Evolutionary conservation across 768 basidiomycete genomes (phyloP).

Genomic region (Tulasnella sp.): DNA sequence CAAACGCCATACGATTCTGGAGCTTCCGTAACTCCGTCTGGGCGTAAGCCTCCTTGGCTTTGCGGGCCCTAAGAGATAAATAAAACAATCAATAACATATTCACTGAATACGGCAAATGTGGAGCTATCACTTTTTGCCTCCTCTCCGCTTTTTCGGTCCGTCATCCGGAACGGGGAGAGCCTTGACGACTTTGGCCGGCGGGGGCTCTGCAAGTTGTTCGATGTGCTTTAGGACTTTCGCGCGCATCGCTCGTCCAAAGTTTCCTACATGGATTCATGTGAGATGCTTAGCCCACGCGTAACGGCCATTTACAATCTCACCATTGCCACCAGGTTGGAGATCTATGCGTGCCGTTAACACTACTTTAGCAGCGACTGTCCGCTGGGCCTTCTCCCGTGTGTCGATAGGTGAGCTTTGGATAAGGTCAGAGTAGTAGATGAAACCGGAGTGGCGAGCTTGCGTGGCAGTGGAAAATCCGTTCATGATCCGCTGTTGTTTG

Average conservation of each 20-base stretch:
- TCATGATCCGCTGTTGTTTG: conserved; percentile 82
- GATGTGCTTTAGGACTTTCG: conserved; percentile 87
- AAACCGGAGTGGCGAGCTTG: conserved; percentile 93
- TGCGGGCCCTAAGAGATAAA: conserved; percentile 57
- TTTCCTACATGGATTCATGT: conserved; percentile 49
- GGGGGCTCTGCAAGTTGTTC: conserved; percentile 89
- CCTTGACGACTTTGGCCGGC: conserved; percentile 85
- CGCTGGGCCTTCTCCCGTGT: conserved; percentile 87
- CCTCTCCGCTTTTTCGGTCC: conserved; percentile 93
- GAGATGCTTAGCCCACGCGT: background rate
- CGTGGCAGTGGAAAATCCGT: conserved; percentile 80
- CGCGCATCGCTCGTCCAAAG: conserved; percentile 69
- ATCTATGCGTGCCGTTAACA: conserved; percentile 87
- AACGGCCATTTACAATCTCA: conserved; percentile 23
- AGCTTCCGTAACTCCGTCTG: conserved; percentile 94
- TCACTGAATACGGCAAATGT: background rate
- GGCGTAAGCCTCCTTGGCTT: conserved; percentile 97
- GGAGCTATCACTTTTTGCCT: conserved; percentile 65
- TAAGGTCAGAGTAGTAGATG: conserved; percentile 86
- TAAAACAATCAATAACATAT: conserved; percentile 5
- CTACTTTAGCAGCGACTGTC: conserved; percentile 85
- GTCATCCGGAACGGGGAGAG: conserved; percentile 88
- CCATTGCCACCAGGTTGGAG: conserved; percentile 78
- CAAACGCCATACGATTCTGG: conserved; percentile 94
- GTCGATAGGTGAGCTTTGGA: conserved; percentile 76